Base-by-base conservation (phyloP, 2,329 filamentous ascomycete genomes). In the Alternaria burnsii region DNA sequence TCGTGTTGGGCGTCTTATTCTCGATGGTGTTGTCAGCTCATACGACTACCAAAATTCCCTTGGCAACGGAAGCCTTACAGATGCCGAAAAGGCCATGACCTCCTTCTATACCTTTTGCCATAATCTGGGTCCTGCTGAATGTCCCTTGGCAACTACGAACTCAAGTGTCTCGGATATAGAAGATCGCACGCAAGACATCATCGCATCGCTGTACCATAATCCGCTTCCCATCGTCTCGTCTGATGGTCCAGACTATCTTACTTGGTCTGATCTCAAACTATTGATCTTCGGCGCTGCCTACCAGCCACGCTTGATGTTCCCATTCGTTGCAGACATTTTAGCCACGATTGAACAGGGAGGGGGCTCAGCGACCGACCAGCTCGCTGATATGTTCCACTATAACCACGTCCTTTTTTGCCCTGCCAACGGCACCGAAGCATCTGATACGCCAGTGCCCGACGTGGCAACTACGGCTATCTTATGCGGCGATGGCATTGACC, bases 11-110 rank as follows among this genome's bases (percentile, higher is more conserved):
- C 70, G 75, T 14, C 20, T 76, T 10, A 59, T 79, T 8, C 65
- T 85, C 1, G 83, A 85, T 62, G 83, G 82, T 5, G 80, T 84
- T 4, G 79, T 82, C 3, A 80, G 82, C 30, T 59, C 68, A 1
- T 67, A 71, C 30, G 75, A 76, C 38, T 76, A 77, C 65, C 74
- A 74, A 11, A 56, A 75, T 28, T 74, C 78, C 51, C 63, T 78
- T 4, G 81, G 79, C 53, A 74, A 74, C 16, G 74, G 78, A 52
- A 82, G 79, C 58, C 68, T 85, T 5, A 54, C 73, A 10, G 81
- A 84, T 60, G 77, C 80, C 4, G 81, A 84, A 57, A 81, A 80
- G 36, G 77, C 73, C 24, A 73, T 83, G 65, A 63, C 75, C 1
- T 68, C 71, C 2, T 82, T 85, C 69, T 84, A 82, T 70, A 78